Percentiles rank a stretch among this genome's conserved stretches.
These are phyloP conservation scores for Coemansia sp. DNA, from an alignment of 192 early-diverging fungal genomes.

Conservation along the genomic window DNA sequence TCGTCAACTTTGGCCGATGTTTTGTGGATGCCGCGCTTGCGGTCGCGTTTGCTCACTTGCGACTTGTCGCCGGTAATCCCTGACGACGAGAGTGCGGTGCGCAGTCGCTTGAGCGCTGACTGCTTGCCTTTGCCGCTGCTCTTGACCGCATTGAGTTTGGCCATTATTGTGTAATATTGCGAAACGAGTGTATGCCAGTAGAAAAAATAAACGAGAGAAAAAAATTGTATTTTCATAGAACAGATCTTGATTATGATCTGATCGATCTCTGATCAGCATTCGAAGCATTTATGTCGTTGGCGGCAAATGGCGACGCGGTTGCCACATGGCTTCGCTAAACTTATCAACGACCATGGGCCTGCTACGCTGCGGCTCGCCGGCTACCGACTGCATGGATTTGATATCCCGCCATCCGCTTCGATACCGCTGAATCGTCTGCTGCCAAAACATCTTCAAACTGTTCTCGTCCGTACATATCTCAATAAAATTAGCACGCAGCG, in stretches of 20 bases:
- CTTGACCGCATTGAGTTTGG: conserved; percentile 13
- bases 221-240: not conserved
- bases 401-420: conserved; percentile 31
- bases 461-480: conserved; percentile 62
- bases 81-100: conserved; percentile 70
- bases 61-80: conserved; percentile 75
- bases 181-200: conserved; percentile 1
- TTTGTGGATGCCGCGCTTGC: conserved; percentile 61
- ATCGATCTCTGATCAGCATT: not conserved
- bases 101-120: conserved; percentile 83
- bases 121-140: conserved; percentile 23
- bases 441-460: conserved; percentile 68
- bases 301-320: conserved; percentile 4
- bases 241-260: not conserved
- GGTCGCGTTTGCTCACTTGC: conserved; percentile 65
- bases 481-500: conserved; percentile 59
- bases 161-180: conserved; percentile 2
- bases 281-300: not conserved
- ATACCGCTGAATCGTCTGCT: conserved; percentile 44
- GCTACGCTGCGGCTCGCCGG: conserved; percentile 21
- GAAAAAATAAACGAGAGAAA: not conserved
- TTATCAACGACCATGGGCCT: conserved; percentile 39
- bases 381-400: not conserved
- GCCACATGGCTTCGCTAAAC: conserved; percentile 48
- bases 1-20: conserved; percentile 36